These are phyloP conservation scores for Wakefieldia striispora DNA, from an alignment of 768 basidiomycete genomes.

Conservation along the genomic window DNA sequence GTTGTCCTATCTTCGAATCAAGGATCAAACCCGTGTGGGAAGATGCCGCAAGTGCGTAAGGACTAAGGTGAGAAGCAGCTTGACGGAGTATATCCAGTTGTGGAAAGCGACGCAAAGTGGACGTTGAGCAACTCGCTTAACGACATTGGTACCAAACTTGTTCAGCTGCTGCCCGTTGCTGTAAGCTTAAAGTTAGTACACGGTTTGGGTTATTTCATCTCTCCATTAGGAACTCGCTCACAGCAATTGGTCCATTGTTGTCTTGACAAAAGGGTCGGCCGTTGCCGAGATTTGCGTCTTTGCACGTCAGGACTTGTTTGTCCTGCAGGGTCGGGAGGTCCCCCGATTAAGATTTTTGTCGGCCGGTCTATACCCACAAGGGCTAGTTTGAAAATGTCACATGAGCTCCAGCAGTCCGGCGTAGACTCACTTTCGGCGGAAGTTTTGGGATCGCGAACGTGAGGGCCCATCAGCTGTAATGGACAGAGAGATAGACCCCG, in stretches of 20 bases:
- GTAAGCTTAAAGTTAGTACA: too few relatives aligned
- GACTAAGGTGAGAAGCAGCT: slow-evolving; percentile 24
- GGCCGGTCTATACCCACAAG: slow-evolving; percentile 41
- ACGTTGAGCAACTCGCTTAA: too few relatives aligned
- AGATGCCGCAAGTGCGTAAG: slow-evolving; percentile 85
- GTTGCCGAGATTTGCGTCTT: too few relatives aligned
- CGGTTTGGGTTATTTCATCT: too few relatives aligned
- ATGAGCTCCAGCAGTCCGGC: slow-evolving; percentile 29
- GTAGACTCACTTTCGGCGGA: slow-evolving; percentile 30
- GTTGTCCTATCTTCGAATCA: slow-evolving; percentile 85
- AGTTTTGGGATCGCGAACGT: slow-evolving; percentile 46
- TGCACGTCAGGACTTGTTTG: slow-evolving; percentile 22
- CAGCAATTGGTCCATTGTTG: too few relatives aligned
- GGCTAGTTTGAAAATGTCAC: slow-evolving; percentile 14
- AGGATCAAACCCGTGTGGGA: slow-evolving; percentile 99
- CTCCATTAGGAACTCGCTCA: too few relatives aligned
- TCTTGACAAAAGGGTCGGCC: slow-evolving; percentile 49
- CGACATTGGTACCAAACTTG: too few relatives aligned
- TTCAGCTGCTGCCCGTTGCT: too few relatives aligned
- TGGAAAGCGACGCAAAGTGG: too few relatives aligned
- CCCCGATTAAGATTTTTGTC: slow-evolving; percentile 65
- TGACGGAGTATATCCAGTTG: too few relatives aligned
- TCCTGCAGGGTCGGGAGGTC: slow-evolving; percentile 69
- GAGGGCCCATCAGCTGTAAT: slow-evolving; percentile 14
- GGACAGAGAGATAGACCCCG: neutral